phyloP scores from a whole-genome alignment of 2,329 filamentous ascomycete species.

The Elsinoe necatrix region DNA sequence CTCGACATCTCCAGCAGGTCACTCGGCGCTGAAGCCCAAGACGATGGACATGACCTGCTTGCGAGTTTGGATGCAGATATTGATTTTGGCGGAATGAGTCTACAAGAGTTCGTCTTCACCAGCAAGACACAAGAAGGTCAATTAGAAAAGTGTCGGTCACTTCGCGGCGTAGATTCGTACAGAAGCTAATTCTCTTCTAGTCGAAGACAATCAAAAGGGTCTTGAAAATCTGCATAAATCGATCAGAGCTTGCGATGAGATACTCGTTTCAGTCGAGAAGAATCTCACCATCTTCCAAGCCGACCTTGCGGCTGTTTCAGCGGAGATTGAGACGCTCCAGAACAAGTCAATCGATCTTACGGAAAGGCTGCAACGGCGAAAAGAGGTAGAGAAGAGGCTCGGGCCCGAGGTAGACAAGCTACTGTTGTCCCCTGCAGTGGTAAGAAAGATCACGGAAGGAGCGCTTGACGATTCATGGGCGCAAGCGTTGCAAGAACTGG shows the following conservation, averaged over 20 bases:
- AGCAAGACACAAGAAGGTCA: constrained; percentile 25
- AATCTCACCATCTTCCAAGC: constrained; percentile 90
- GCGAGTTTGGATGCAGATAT: constrained; percentile 40
- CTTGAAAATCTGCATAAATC: constrained; percentile 87
- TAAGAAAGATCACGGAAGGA: constrained; percentile 79
- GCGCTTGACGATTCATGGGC: constrained; percentile 86
- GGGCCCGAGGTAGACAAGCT: constrained; percentile 87
- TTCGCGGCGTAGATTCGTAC: not conserved
- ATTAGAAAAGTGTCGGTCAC: constrained; percentile 17
- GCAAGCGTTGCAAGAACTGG: constrained; percentile 72
- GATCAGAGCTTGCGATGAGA: constrained; percentile 82
- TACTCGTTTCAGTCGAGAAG: constrained; percentile 83
- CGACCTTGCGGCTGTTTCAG: constrained; percentile 83
- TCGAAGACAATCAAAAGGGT: constrained; percentile 67
- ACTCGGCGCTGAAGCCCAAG: not conserved
- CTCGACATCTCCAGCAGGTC: constrained; percentile 38
- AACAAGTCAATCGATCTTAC: constrained; percentile 76
- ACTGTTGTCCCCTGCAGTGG: constrained; percentile 73
- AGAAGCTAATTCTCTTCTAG: not conserved
- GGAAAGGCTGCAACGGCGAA: constrained; percentile 77
- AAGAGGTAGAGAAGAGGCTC: constrained; percentile 77
- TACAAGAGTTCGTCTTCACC: constrained; percentile 57
- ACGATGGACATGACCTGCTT: not conserved
- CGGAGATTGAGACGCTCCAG: constrained; percentile 91
- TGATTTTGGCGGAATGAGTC: constrained; percentile 68